These are phyloP conservation scores for Entoloma clypeatum DNA, from an alignment of 1,284 basidiomycete genomes.

Conservation along the genomic window DNA sequence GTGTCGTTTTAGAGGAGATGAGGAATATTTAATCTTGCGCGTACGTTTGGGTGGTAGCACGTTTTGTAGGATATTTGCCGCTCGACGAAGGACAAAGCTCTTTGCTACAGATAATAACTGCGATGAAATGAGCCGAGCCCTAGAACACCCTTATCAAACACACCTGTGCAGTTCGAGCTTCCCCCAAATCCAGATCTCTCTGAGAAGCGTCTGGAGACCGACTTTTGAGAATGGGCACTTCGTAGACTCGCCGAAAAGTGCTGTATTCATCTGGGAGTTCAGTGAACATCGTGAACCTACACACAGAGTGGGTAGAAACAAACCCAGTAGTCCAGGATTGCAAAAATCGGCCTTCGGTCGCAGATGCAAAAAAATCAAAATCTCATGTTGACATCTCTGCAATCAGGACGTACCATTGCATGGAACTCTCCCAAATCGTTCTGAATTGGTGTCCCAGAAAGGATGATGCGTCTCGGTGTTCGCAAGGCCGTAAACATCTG, in stretches of 20 bases:
- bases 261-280: slow-evolving; percentile 58
- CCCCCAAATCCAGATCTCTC: slow-evolving; percentile 74
- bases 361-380: slow-evolving; percentile 1
- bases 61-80: slow-evolving; percentile 75
- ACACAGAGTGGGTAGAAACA: slow-evolving; percentile 12
- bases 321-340: slow-evolving; percentile 86
- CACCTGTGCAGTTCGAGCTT: slow-evolving; percentile 71
- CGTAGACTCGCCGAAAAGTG: slow-evolving; percentile 79
- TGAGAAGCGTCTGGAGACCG: slow-evolving; percentile 72
- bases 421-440: slow-evolving; percentile 96
- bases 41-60: slow-evolving; percentile 90
- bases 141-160: slow-evolving; percentile 7
- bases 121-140: not conserved
- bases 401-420: slow-evolving; percentile 66
- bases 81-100: slow-evolving; percentile 89
- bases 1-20: not conserved
- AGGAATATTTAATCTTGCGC: slow-evolving; percentile 24
- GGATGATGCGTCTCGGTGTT: slow-evolving; percentile 76
- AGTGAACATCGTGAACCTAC: not conserved
- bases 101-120: slow-evolving; percentile 77
- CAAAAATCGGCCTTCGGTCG: slow-evolving; percentile 81
- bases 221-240: slow-evolving; percentile 86
- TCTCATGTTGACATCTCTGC: slow-evolving; percentile 4
- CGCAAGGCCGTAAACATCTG: slow-evolving; percentile 81
- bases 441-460: slow-evolving; percentile 97